Percentiles rank a stretch among this genome's conserved stretches.
Evolutionary conservation across 192 early-diverging fungal species (phyloP).

Genomic region (Haplosporangium gracile): DNA sequence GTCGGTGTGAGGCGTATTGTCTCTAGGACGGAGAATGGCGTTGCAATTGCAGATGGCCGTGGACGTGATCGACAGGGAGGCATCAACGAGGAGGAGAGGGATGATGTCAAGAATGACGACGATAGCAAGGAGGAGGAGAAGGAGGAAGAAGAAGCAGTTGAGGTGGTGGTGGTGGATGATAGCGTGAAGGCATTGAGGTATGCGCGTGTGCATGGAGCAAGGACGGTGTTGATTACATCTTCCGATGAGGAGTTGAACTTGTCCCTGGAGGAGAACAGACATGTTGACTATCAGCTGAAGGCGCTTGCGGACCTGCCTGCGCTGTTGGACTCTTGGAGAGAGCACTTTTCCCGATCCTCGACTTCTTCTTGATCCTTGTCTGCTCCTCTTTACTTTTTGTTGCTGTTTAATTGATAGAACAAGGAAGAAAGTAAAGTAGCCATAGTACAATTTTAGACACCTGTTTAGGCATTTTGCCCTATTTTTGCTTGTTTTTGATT

Average conservation of each 20-base stretch:
- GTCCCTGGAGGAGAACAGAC: conserved; percentile 7
- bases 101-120: neutral
- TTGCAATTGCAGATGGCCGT: neutral
- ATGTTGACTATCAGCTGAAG: conserved; percentile 39
- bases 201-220: conserved; percentile 28
- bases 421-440: neutral
- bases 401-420: neutral
- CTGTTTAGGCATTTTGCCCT: neutral
- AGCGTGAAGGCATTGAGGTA: conserved; percentile 35
- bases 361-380: no score
- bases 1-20: conserved; percentile 20
- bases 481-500: neutral
- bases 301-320: conserved; percentile 31
- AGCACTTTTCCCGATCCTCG: neutral
- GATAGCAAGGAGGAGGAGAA: neutral
- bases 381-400: no score
- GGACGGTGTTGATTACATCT: conserved; percentile 37
- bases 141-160: conserved; percentile 2
- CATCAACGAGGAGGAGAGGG: neutral
- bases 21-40: neutral
- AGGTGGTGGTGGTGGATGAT: conserved; percentile 50
- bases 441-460: neutral
- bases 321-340: conserved; percentile 35
- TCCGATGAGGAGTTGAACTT: conserved; percentile 24
- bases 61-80: neutral